These are phyloP conservation scores for Suillus fuscotomentosus DNA, from an alignment of 768 basidiomycete species.

Conservation along the genomic window DNA sequence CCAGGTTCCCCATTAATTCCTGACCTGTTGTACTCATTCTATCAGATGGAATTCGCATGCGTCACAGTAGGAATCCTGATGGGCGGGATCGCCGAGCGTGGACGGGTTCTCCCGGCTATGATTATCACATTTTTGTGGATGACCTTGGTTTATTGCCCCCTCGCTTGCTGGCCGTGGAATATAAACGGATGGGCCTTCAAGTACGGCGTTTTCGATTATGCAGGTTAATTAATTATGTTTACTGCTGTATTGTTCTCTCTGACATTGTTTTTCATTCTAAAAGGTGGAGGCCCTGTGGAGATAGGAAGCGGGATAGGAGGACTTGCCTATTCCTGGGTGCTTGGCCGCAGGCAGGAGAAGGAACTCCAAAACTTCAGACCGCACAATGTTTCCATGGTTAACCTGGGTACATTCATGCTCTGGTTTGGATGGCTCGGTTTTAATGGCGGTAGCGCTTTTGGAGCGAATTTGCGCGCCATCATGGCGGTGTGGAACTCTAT, in stretches of 20 bases:
- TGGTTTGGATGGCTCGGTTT: conserved; percentile 92
- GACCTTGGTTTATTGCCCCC: conserved; percentile 84
- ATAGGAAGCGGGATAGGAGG: conserved; percentile 84
- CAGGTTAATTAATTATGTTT: conserved; percentile 43
- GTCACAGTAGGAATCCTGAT: conserved; percentile 77
- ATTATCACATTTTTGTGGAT: conserved; percentile 82
- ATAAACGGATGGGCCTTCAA: conserved; percentile 80
- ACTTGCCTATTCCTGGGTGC: conserved; percentile 82
- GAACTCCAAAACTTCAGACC: conserved; percentile 81
- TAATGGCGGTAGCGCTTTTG: conserved; percentile 88
- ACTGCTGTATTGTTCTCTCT: background rate
- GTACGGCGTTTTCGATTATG: conserved; percentile 87
- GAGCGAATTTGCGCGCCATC: conserved; percentile 83
- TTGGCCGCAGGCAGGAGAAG: conserved; percentile 75
- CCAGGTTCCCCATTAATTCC: conserved; percentile 83
- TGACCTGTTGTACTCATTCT: conserved; percentile 79
- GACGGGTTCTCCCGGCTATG: conserved; percentile 79
- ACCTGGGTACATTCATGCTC: conserved; percentile 80
- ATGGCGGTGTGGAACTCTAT: conserved; percentile 89
- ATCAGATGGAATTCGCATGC: conserved; percentile 85
- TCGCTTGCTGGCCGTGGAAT: conserved; percentile 87
- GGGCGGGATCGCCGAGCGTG: conserved; percentile 85
- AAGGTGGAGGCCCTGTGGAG: conserved; percentile 86
- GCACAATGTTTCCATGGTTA: conserved; percentile 83
- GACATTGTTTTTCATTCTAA: background rate